Conservation (phyloP, 257 asterid genomes). For the Scutellaria baicalensis region DNA sequence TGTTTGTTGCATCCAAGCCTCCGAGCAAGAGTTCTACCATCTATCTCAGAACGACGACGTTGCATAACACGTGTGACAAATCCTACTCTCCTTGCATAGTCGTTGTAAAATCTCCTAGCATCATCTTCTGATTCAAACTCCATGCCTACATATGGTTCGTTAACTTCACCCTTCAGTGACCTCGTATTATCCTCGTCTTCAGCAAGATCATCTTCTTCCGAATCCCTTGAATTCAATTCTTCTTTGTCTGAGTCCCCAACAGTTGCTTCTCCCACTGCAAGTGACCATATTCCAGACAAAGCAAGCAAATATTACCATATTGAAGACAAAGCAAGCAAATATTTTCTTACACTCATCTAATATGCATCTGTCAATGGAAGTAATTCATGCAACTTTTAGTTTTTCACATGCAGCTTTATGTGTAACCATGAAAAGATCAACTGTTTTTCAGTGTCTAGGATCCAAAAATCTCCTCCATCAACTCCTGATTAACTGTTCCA, state of each 20-base stretch:
- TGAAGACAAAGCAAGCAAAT: background rate
- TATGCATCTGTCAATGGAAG: too few relatives aligned
- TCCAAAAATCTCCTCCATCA: background rate
- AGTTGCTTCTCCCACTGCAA: conserved; percentile 29
- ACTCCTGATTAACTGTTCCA: background rate
- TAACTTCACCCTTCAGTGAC: conserved; percentile 20
- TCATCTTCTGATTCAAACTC: conserved; percentile 53
- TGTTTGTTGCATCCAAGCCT: conserved; percentile 64
- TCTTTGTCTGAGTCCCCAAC: conserved; percentile 27
- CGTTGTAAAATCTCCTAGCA: conserved; percentile 44
- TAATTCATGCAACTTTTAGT: too few relatives aligned
- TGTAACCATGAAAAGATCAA: background rate
- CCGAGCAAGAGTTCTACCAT: conserved; percentile 55
- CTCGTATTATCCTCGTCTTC: conserved; percentile 15
- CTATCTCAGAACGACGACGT: conserved; percentile 52
- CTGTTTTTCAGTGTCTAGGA: background rate
- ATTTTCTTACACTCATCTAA: background rate
- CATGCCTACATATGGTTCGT: conserved; percentile 55
- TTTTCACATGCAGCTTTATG: background rate
- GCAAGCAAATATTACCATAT: conserved; percentile 10
- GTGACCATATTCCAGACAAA: too few relatives aligned
- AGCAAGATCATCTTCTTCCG: conserved; percentile 26
- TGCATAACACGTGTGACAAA: conserved; percentile 59
- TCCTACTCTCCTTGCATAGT: conserved; percentile 46
- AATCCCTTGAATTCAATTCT: conserved; percentile 26